phyloP scores from a whole-genome alignment of 495 filamentous ascomycete species.

The Penicillium paradoxum region DNA sequence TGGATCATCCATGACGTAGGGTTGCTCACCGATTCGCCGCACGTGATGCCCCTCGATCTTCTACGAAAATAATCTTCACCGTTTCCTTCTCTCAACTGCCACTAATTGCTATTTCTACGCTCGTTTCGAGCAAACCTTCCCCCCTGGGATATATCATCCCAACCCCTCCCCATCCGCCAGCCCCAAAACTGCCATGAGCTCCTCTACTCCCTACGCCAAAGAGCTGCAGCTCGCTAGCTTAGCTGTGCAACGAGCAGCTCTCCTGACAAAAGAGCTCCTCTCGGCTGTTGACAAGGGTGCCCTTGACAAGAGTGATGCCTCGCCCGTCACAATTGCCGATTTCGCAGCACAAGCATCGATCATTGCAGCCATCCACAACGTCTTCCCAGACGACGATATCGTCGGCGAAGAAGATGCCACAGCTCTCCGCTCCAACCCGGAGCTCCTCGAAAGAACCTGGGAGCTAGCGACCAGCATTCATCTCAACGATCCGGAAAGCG shows the following conservation, averaged over 20 bases:
- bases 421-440: constrained; percentile 45
- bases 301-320: constrained; percentile 55
- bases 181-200: constrained; percentile 8
- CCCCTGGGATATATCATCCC: neutral
- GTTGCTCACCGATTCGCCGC: neutral
- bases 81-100: neutral
- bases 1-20: constrained; percentile 1
- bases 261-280: constrained; percentile 48
- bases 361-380: constrained; percentile 47
- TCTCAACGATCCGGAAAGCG: constrained; percentile 37
- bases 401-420: constrained; percentile 59
- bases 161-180: neutral
- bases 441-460: constrained; percentile 51
- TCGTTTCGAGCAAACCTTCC: neutral
- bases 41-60: constrained; percentile 1
- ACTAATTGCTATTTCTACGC: neutral
- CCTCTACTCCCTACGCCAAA: constrained; percentile 32
- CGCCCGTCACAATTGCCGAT: constrained; percentile 63
- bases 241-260: constrained; percentile 50
- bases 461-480: constrained; percentile 37
- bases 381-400: constrained; percentile 54
- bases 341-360: constrained; percentile 63
- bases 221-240: constrained; percentile 48
- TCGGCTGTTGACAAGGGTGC: constrained; percentile 42
- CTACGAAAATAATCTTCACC: neutral